Conservation (phyloP, 768 basidiomycete genomes). For the Hygrocybe coccinea region DNA sequence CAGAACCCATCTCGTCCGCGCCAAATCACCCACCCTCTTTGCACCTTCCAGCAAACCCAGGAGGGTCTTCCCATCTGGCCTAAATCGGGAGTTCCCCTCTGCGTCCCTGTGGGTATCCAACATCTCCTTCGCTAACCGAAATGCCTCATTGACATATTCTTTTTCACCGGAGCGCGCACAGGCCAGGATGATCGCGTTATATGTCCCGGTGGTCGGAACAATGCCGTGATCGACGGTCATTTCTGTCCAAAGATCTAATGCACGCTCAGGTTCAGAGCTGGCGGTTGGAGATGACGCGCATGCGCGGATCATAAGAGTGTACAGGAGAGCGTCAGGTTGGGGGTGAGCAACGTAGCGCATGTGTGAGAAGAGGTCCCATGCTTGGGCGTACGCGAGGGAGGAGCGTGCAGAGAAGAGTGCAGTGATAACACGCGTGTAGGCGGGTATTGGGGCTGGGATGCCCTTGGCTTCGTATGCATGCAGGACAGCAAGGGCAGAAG, state of each 20-base stretch:
- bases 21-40: constrained; percentile 80
- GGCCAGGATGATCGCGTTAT: constrained; percentile 77
- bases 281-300: constrained; percentile 55
- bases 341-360: constrained; percentile 96
- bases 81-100: constrained; percentile 46
- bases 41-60: constrained; percentile 84
- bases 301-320: constrained; percentile 81
- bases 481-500: constrained; percentile 59
- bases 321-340: constrained; percentile 64
- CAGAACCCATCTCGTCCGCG: constrained; percentile 82
- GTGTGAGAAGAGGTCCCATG: constrained; percentile 92
- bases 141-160: constrained; percentile 71
- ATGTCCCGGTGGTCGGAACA: constrained; percentile 61
- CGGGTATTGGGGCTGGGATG: constrained; percentile 61
- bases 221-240: constrained; percentile 74
- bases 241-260: constrained; percentile 88
- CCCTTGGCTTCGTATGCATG: constrained; percentile 66
- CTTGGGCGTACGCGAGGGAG: constrained; percentile 61
- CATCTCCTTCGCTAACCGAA: constrained; percentile 85
- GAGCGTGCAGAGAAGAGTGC: constrained; percentile 49
- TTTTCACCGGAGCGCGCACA: constrained; percentile 64
- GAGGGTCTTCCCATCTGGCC: constrained; percentile 67
- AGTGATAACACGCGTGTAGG: constrained; percentile 68
- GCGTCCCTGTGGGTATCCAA: constrained; percentile 70
- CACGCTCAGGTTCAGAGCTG: constrained; percentile 80